These are phyloP conservation scores for Thielaviopsis ethacetica DNA, from an alignment of 2,329 filamentous ascomycete genomes.

Conservation along the genomic window DNA sequence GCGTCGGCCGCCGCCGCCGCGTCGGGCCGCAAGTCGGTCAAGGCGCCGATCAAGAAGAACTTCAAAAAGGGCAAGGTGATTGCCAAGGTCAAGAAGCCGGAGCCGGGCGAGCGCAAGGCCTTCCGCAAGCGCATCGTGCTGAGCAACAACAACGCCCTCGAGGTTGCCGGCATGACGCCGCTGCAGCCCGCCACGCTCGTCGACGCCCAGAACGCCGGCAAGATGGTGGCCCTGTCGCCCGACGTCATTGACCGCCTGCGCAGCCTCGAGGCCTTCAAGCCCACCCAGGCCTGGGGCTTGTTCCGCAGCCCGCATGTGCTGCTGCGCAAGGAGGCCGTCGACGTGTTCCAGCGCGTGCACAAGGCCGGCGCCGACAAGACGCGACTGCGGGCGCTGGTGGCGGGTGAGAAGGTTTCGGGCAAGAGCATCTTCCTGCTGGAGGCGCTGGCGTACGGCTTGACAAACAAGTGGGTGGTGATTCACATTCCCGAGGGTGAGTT, in stretches of 20 bases:
- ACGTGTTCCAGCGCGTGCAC: slow-evolving; percentile 47
- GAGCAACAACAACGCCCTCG: slow-evolving; percentile 83
- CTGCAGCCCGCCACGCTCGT: slow-evolving; percentile 39
- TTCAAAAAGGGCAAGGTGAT: slow-evolving; percentile 34
- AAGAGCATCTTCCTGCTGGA: slow-evolving; percentile 82
- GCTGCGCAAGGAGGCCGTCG: slow-evolving; percentile 60
- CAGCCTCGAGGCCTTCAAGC: slow-evolving; percentile 79
- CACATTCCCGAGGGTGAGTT: slow-evolving; percentile 71
- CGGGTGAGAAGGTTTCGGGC: slow-evolving; percentile 57
- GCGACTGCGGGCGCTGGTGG: slow-evolving; percentile 49
- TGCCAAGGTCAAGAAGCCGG: slow-evolving; percentile 30
- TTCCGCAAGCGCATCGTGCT: slow-evolving; percentile 78
- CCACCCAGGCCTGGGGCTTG: slow-evolving; percentile 71
- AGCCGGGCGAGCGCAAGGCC: slow-evolving; percentile 69
- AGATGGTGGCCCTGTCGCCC: slow-evolving; percentile 53
- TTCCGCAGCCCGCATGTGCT: slow-evolving; percentile 71
- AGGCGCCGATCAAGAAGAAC: slow-evolving; percentile 28
- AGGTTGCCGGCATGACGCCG: slow-evolving; percentile 50
- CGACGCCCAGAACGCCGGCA: slow-evolving; percentile 39
- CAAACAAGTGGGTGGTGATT: slow-evolving; percentile 79
- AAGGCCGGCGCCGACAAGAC: slow-evolving; percentile 34
- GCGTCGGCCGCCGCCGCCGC: slow-evolving; percentile 16
- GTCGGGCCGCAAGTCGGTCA: slow-evolving; percentile 13
- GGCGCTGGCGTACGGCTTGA: slow-evolving; percentile 62
- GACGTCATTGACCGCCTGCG: slow-evolving; percentile 63